These are phyloP conservation scores for Populus hybrid DNA, from an alignment of 441 rosid genomes.

Conservation along the genomic window DNA sequence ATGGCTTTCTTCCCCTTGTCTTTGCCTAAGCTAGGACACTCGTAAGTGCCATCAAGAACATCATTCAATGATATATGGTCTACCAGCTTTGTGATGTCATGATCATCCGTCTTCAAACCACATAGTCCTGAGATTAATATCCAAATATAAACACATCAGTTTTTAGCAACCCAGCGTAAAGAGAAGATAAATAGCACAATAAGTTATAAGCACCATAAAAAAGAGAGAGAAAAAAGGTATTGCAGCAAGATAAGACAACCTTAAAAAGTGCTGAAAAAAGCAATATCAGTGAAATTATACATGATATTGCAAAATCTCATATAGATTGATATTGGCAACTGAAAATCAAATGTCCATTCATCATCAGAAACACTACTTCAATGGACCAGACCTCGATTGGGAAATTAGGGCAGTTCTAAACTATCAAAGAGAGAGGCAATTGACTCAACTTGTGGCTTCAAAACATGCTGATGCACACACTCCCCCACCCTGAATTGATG, in stretches of 20 bases:
- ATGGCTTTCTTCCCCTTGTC: constrained; percentile 56
- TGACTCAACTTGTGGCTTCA: neutral
- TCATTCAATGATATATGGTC: constrained; percentile 67
- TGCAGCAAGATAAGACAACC: neutral
- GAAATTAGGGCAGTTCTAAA: neutral
- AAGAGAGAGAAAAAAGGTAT: neutral
- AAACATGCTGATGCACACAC: neutral
- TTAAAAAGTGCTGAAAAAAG: neutral
- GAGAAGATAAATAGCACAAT: neutral
- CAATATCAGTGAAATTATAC: neutral
- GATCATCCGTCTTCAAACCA: constrained; percentile 76
- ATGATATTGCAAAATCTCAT: neutral
- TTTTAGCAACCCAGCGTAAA: constrained; percentile 16
- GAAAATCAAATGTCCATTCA: neutral
- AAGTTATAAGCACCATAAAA: neutral
- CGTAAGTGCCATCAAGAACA: constrained; percentile 70
- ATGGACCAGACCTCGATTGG: neutral
- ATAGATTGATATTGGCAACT: neutral
- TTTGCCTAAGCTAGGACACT: constrained; percentile 53
- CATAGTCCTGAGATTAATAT: constrained; percentile 54
- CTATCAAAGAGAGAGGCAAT: neutral
- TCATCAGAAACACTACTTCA: neutral
- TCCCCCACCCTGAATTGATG: neutral
- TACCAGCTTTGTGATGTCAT: constrained; percentile 65
- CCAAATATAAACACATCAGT: constrained; percentile 14